Base-by-base conservation (phyloP, 2,329 filamentous ascomycete genomes). In the Zymoseptoria brevis region DNA sequence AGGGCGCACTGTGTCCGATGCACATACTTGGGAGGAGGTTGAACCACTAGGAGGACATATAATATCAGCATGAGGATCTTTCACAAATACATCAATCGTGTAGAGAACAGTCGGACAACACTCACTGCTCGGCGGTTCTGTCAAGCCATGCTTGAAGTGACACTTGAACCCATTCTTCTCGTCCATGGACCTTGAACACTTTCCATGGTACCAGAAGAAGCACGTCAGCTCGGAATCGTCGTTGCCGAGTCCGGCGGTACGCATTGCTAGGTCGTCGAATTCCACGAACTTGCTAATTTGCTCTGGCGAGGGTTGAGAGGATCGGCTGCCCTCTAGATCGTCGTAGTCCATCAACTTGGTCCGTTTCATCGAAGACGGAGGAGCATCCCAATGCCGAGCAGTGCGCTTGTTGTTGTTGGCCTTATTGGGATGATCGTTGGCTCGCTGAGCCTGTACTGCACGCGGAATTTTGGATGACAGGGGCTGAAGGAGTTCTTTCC, bases 11-110 rank as follows among this genome's bases (percentile, higher is more conserved):
- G 51, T 8, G 22, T 22, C 13, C 26, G n/a, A 30, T 66, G 64
- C 35, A 56, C 51, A 48, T 60, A 68, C 8, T 60, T 60, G 16
- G 55, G 59, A 19, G 65, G 64, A 57, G 64, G 58, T 50, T 64
- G 59, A 3, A 67, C 60, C 59, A 64, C 35, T 45, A 45, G 13
- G 13, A n/a, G 16, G 16, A n/a, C 16, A 45, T n/a, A 13, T 45
- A 4, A n/a, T n/a, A 45, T 45, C 26, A 26, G n/a, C 22, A 19
- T 30, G n/a, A 13, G 19, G 2, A 51, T 51, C 50, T 11, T 9
- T 21, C 50, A 51, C 16, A 16, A 21, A 13, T 11, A 24, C n/a
- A 4, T 16, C 6, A 2, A 16, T 21, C 19, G 7, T 24, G 50
- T 8, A 1, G 51, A 53, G 4, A 9, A 8, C 16, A 26, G 24